Conservation (phyloP, 345 rosid genomes). For the Syzygium jambos region DNA sequence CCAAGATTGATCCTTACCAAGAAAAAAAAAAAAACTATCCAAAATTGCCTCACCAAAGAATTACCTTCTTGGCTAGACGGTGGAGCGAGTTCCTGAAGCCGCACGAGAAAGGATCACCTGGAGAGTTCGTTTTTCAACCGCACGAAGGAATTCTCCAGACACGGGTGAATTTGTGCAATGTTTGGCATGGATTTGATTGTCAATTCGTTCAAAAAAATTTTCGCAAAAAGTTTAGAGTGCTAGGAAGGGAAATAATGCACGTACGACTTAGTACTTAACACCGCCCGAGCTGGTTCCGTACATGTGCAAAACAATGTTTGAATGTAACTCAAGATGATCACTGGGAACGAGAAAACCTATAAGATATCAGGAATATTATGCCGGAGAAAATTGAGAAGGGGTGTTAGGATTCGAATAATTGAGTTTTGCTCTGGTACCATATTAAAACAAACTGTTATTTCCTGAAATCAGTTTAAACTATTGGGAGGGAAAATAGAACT, state of each 20-base stretch:
- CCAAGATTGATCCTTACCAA: too few species aligned
- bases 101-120: background rate
- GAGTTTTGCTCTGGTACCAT: background rate
- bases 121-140: background rate
- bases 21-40: too few species aligned
- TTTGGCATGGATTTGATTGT: background rate
- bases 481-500: background rate
- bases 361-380: background rate
- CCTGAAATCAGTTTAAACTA: background rate
- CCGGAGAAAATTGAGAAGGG: background rate
- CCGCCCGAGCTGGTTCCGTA: background rate
- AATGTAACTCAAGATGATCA: background rate
- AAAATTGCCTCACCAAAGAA: background rate
- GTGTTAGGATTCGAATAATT: background rate
- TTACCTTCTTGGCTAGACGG: background rate
- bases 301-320: background rate
- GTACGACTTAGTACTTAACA: too few species aligned
- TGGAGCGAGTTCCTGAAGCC: background rate
- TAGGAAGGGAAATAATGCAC: background rate
- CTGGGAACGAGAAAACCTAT: background rate
- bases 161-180: background rate
- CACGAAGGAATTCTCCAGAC: background rate
- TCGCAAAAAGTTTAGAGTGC: background rate
- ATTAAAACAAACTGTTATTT: background rate
- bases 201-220: background rate